phyloP scores from a whole-genome alignment of 2,329 filamentous ascomycete genomes.

The Alternaria longipes region DNA sequence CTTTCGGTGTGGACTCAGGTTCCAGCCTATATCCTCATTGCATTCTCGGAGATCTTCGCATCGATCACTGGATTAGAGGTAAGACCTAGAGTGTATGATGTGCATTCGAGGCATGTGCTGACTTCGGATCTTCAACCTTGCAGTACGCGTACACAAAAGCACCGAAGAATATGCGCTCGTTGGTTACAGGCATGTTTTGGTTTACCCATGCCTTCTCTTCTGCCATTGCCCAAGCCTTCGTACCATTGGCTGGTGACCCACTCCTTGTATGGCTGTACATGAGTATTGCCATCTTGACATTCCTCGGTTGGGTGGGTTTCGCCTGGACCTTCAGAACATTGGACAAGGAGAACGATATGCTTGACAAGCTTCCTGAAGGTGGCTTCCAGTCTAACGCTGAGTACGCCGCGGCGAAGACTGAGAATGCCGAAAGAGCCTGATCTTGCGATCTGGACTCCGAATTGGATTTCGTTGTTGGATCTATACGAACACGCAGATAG shows the following conservation, averaged over 20 bases:
- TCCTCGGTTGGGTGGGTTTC: slow-evolving; percentile 41
- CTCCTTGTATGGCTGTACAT: slow-evolving; percentile 40
- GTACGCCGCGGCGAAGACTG: slow-evolving; percentile 21
- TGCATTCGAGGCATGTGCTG: not conserved
- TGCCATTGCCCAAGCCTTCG: slow-evolving; percentile 33
- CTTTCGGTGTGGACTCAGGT: slow-evolving; percentile 64
- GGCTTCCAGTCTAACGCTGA: slow-evolving; percentile 29
- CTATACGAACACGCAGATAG: not conserved
- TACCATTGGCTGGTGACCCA: slow-evolving; percentile 32
- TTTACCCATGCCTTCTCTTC: slow-evolving; percentile 46
- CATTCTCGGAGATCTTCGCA: slow-evolving; percentile 67
- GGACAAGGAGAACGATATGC: slow-evolving; percentile 42
- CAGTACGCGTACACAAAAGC: slow-evolving; percentile 77
- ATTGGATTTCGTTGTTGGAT: not conserved
- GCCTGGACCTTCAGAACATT: slow-evolving; percentile 41
- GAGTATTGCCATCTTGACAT: slow-evolving; percentile 43
- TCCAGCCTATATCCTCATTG: slow-evolving; percentile 62
- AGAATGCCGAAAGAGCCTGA: slow-evolving; percentile 15
- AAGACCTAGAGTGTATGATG: not conserved
- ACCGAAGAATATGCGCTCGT: slow-evolving; percentile 66
- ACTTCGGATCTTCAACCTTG: slow-evolving; percentile 32
- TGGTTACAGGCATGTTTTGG: slow-evolving; percentile 43
- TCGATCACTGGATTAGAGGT: slow-evolving; percentile 67
- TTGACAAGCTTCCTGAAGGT: slow-evolving; percentile 44
- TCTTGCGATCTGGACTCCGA: not conserved